Evolutionary conservation across 2,329 filamentous ascomycete genomes (phyloP), one percentile per base, ranked within the genome.

Genomic region (Niveomyces coronatus): DNA sequence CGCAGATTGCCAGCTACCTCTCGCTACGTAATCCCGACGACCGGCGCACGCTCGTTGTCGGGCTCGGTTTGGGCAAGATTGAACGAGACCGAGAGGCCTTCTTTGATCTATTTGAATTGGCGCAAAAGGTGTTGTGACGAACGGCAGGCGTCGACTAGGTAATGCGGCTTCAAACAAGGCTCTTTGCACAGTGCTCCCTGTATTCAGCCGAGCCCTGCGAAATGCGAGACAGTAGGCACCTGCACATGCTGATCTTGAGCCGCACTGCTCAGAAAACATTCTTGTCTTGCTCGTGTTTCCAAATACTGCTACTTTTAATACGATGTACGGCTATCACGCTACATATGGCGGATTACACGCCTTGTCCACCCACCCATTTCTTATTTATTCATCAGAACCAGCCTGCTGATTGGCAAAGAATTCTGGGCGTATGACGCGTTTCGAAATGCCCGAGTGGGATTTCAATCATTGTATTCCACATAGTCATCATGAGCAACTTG

Each of bases 1-100:
- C 85, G 30, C 89, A 95, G 52, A 81, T 96, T 47, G 91, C 82
- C 5, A 93, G 80, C 52, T 75, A 82, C 27, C 73, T 98, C 42
- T 70, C 79, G 14, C 75, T 81, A 43, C 79, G 79, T 45, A 71
- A 83, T 37, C 78, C 85, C 1, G 68, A 77, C 32, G 74, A 80
- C 45, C 64, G 63, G 39, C 66, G 78, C 29, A 78, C 67, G 3
- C 55, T 82, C n/a, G 61, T 82, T 9, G 56, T 82, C 3, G 78
- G 77, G 0, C 58, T 82, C 8, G 78, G 78, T 1, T 49, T 82
- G 40, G 61, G 62, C 22, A 71, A 64, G 43, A 54, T 66, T 2
- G 66, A 70, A 30, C 60, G 63, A 5, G 63, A 65, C 20, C 64
- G 74, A 11, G 71, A 76, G 36, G 63, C 67, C 0, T 82, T 80